Evolutionary conservation across 352 stramenopile species (phyloP), one percentile per base, ranked within the genome.

Genomic region (Phytopythium boreale): DNA sequence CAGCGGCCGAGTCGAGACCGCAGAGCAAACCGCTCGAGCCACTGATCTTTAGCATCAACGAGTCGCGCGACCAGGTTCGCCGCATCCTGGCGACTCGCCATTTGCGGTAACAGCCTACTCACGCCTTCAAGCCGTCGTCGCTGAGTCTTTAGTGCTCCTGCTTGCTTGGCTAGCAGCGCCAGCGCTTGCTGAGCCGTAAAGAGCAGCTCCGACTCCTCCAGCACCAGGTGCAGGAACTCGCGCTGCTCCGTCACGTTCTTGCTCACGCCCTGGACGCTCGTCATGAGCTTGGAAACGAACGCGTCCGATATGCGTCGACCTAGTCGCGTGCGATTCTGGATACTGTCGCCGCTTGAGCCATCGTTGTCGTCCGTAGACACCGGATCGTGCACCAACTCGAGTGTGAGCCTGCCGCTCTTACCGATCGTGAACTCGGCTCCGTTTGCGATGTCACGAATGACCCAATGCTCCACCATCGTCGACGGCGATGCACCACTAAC

Each of bases 131-230:
- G 36, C 26, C 79, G 74, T 0, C 78, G 67, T 8, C 64, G 44
- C 29, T 70, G 69, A 2, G 66, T 70, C 26, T 75, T 76, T 2
- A 72, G 50, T 11, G 76, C 69, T 5, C 78, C 76, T 59, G 52
- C 31, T 66, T 87, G 77, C 27, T 80, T 77, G 6, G 57, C 55
- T 2, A 97, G 57, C 17, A 95, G 58, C 11, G 83, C 66, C 39
- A 93, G 79, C 0, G 86, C 86, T 68, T 94, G 86, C 4, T 63
- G 36, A 2, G 80, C 76, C 4, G 86, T 90, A 52, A 96, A 83
- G 66, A 84, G 79, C 22, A 90, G 69, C 34, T 89, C 80, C 2
- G 80, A 86, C 36, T 88, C 73, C 1, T 74, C 66, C 17, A 90
- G 49, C 10, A 87, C 74, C 7, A 70, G 72, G 29, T 80, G 57